Conservation (phyloP, 2,329 filamentous ascomycete species). For the Rachicladosporium sp. region DNA sequence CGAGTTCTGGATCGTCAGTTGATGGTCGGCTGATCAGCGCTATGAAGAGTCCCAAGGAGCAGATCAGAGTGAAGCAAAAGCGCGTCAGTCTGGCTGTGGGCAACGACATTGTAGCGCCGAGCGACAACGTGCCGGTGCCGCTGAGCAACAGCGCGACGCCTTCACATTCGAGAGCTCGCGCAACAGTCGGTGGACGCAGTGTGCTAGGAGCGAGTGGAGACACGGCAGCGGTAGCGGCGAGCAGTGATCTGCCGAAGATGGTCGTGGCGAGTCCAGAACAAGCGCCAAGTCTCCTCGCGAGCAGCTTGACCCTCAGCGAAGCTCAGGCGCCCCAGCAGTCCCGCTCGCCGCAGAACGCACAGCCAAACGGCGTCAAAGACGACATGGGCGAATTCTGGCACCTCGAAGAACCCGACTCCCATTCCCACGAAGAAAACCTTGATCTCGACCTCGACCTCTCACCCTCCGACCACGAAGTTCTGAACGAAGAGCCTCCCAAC, state of each 20-base stretch:
- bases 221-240: background rate
- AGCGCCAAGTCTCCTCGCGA: background rate
- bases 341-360: background rate
- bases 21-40: constrained; percentile 23
- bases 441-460: constrained; percentile 3
- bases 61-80: constrained; percentile 16
- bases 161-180: constrained; percentile 18
- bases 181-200: constrained; percentile 1
- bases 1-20: constrained; percentile 24
- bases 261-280: background rate
- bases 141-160: constrained; percentile 16
- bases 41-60: constrained; percentile 20
- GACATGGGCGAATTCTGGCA: constrained; percentile 7
- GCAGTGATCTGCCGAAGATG: background rate
- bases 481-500: background rate
- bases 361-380: constrained; percentile 3
- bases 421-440: constrained; percentile 4
- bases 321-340: background rate
- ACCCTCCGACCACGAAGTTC: background rate
- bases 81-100: constrained; percentile 25
- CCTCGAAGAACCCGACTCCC: constrained; percentile 8
- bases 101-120: constrained; percentile 23
- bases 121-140: constrained; percentile 20
- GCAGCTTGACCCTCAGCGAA: background rate
- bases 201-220: constrained; percentile 1